Evolutionary conservation across 2,329 filamentous ascomycete genomes (phyloP), one percentile per base, ranked within the genome.

Genomic region (Colletotrichum truncatum): DNA sequence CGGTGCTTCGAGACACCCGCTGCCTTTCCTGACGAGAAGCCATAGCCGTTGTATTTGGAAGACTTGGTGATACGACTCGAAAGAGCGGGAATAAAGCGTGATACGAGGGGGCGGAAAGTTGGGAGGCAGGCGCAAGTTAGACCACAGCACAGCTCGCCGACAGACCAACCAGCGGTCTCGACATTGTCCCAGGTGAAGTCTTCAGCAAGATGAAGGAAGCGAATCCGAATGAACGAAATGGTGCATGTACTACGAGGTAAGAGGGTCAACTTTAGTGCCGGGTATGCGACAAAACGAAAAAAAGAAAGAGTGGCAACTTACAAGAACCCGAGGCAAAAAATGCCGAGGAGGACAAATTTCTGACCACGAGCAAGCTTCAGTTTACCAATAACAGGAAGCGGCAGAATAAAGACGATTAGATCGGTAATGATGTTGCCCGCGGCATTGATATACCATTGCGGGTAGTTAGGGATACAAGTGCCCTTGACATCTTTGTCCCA

Each of bases 401-500:
- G 69, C 21, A 70, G 55, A 14, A 66, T 32, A 4, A 70, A 67
- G 26, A 70, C 55, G 6, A 69, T 39, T 11, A 70, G 12, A 14
- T 70, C 69, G 32, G 59, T 68, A 26, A 64, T 12, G 45, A 68
- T 68, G 39, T 67, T 67, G 7, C 73, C 73, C 7, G 60, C 70
- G 5, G 71, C 72, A 39, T 72, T 74, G 54, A 72, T 67, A 62
- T 73, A 73, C 46, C 70, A 66, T 21, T 69, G 63, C 0, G 69
- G 68, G 9, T 63, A 66, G n/a, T 65, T 65, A 0, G 70, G 67
- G 7, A 73, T 68, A 45, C 73, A 74, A 2, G 26, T 51, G 26
- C 70, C 71, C 2, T 60, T n/a, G n/a, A 60, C 11, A 26, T 45
- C 38, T 25, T 59, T 52, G 39, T 75, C 71, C 74, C 75, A 76